These are phyloP conservation scores for Fusarium albosuccineum DNA, from an alignment of 2,329 filamentous ascomycete genomes.

Conservation along the genomic window DNA sequence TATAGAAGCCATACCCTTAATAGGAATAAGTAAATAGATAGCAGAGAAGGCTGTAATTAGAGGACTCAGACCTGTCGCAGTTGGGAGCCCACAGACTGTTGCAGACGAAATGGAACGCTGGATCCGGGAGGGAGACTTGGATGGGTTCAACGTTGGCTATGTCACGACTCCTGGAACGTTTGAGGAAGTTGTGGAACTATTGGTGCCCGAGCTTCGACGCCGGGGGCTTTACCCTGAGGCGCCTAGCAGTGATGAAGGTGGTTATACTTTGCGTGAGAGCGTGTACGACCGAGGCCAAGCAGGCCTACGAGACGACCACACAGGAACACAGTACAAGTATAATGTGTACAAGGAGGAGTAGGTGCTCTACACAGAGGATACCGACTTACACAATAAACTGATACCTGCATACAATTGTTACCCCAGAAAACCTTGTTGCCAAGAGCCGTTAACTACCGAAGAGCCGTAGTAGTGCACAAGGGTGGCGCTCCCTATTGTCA, in stretches of 20 bases:
- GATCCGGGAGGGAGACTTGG: conserved; percentile 58
- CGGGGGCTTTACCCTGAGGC: conserved; percentile 46
- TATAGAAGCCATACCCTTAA: too few species aligned
- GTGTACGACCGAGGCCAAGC: conserved; percentile 72
- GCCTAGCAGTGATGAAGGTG: conserved; percentile 47
- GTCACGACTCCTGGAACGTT: conserved; percentile 57
- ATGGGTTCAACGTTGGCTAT: conserved; percentile 58
- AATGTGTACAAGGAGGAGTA: conserved; percentile 69
- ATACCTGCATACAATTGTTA: too few species aligned
- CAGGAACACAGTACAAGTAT: conserved; percentile 72
- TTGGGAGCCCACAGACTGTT: conserved; percentile 57
- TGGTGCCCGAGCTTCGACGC: conserved; percentile 48
- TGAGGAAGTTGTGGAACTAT: conserved; percentile 50
- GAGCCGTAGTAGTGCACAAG: too few species aligned
- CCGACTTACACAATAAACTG: too few species aligned
- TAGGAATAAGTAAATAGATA: too few species aligned
- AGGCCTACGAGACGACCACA: conserved; percentile 68
- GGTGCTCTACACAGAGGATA: too few species aligned
- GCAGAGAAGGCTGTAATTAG: conserved; percentile 58
- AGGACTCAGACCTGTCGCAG: conserved; percentile 52
- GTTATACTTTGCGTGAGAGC: conserved; percentile 68
- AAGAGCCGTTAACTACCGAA: too few species aligned
- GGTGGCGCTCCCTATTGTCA: too few species aligned
- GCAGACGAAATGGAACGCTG: conserved; percentile 61
- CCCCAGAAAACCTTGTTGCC: too few species aligned